phyloP scores from a whole-genome alignment of 2,329 filamentous ascomycete species.

The Pezicula neosporulosa region DNA sequence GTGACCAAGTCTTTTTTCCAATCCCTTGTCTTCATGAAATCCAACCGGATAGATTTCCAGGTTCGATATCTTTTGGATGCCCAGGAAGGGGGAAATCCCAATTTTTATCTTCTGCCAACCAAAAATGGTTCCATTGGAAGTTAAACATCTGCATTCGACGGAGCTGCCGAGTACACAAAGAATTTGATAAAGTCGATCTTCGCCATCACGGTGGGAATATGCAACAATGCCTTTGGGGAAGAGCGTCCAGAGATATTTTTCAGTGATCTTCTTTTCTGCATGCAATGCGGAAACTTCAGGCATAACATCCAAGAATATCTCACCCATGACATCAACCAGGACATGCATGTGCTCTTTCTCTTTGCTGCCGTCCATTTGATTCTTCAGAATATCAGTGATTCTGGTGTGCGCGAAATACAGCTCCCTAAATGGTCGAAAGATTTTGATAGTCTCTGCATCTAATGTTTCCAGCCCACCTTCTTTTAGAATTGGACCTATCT shows the following conservation, averaged over 20 bases:
- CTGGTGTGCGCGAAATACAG: constrained; percentile 43
- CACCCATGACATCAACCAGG: constrained; percentile 37
- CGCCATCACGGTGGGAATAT: constrained; percentile 35
- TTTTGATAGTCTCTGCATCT: constrained; percentile 31
- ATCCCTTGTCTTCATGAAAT: constrained; percentile 18
- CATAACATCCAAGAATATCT: constrained; percentile 38
- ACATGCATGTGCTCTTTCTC: constrained; percentile 37
- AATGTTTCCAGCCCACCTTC: constrained; percentile 38
- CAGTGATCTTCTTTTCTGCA: constrained; percentile 36
- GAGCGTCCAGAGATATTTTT: constrained; percentile 40
- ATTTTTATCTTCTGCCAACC: constrained; percentile 34
- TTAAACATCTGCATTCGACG: constrained; percentile 30
- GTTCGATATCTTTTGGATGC: constrained; percentile 38
- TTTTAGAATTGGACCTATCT: constrained; percentile 38
- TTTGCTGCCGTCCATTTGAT: constrained; percentile 20
- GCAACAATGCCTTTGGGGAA: constrained; percentile 37
- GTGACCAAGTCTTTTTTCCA: constrained; percentile 18
- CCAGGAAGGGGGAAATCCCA: constrained; percentile 30
- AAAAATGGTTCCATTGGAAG: constrained; percentile 41
- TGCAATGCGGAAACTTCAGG: constrained; percentile 33
- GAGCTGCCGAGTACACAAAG: too few species aligned
- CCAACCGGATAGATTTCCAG: constrained; percentile 35
- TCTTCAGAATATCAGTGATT: constrained; percentile 32
- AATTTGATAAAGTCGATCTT: constrained; percentile 34
- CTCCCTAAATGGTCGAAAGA: constrained; percentile 36